phyloP scores from a whole-genome alignment of 345 rosid genomes.

The Boechera divaricarpa region DNA sequence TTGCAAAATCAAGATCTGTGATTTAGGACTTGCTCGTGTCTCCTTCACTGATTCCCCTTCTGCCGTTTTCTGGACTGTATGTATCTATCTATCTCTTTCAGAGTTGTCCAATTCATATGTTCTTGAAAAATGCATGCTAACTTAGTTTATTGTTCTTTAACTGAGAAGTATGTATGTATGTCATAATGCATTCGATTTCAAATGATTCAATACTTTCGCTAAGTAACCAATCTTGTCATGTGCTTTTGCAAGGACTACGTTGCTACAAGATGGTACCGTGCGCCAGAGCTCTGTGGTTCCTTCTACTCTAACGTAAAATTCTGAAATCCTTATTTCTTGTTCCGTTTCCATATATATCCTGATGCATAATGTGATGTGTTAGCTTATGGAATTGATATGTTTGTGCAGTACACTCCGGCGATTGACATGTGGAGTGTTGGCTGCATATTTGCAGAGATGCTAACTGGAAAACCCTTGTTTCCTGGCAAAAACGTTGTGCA shows the following conservation, averaged over 20 bases:
- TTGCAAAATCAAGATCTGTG: conserved; percentile 97
- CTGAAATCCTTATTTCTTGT: conserved; percentile 13
- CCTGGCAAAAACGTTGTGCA: conserved; percentile 97
- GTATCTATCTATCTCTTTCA: conserved; percentile 49
- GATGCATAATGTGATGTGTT: conserved; percentile 1
- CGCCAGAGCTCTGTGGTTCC: conserved; percentile 98
- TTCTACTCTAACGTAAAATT: conserved; percentile 80
- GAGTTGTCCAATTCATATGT: not conserved
- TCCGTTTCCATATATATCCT: not conserved
- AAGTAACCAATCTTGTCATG: conserved; percentile 38
- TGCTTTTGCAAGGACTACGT: conserved; percentile 86
- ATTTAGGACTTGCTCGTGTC: conserved; percentile 97
- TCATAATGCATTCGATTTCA: not conserved
- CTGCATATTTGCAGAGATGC: conserved; percentile 95
- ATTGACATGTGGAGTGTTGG: conserved; percentile 99
- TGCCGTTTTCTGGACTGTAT: conserved; percentile 98
- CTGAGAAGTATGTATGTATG: conserved; percentile 39
- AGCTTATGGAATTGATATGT: conserved; percentile 25
- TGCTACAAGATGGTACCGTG: conserved; percentile 99
- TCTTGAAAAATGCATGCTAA: not conserved
- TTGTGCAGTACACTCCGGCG: conserved; percentile 94
- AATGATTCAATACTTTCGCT: conserved; percentile 18
- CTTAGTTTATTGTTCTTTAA: conserved; percentile 5
- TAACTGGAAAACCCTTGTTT: conserved; percentile 89
- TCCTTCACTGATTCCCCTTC: conserved; percentile 92